Conservation (phyloP, 2,329 filamentous ascomycete genomes). For the Xylariaceae sp. region DNA sequence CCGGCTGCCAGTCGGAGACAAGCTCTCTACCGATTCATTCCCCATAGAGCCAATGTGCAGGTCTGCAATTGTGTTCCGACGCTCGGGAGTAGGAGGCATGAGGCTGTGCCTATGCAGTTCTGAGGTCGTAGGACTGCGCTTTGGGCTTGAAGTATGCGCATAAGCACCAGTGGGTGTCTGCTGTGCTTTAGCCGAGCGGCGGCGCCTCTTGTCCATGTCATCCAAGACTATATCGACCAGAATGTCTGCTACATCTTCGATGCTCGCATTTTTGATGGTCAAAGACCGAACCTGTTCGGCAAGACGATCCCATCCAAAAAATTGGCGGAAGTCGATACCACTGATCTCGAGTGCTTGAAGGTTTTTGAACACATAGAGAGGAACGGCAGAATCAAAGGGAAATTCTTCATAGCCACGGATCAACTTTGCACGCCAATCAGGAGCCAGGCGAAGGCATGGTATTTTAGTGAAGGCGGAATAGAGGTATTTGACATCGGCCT, state of each 20-base stretch:
- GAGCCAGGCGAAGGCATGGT: constrained; percentile 81
- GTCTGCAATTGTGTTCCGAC: constrained; percentile 46
- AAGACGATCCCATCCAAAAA: constrained; percentile 93
- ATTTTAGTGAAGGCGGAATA: constrained; percentile 99
- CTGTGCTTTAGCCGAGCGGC: constrained; percentile 82
- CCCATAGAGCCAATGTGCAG: constrained; percentile 58
- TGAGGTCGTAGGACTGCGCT: constrained; percentile 61
- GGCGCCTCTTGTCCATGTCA: constrained; percentile 88
- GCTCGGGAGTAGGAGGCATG: constrained; percentile 61
- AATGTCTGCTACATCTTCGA: constrained; percentile 88
- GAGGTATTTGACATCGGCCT: constrained; percentile 88
- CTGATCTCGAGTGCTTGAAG: constrained; percentile 89
- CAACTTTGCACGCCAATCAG: constrained; percentile 87
- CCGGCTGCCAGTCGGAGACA: constrained; percentile 34
- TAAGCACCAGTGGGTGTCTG: constrained; percentile 74
- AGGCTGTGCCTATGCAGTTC: constrained; percentile 68
- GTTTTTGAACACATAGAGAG: constrained; percentile 96
- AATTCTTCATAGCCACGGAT: constrained; percentile 97
- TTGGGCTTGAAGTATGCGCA: constrained; percentile 55
- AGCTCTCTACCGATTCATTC: constrained; percentile 47
- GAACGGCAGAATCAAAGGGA: constrained; percentile 94
- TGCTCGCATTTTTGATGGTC: constrained; percentile 79
- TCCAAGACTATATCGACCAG: constrained; percentile 92
- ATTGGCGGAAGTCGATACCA: constrained; percentile 94
- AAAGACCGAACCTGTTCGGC: constrained; percentile 89